A percentile compares a stretch with the other conserved stretches of the same genome.
Evolutionary conservation across 768 basidiomycete genomes (phyloP).

Genomic region (Cantharellus cinnabarinus): DNA sequence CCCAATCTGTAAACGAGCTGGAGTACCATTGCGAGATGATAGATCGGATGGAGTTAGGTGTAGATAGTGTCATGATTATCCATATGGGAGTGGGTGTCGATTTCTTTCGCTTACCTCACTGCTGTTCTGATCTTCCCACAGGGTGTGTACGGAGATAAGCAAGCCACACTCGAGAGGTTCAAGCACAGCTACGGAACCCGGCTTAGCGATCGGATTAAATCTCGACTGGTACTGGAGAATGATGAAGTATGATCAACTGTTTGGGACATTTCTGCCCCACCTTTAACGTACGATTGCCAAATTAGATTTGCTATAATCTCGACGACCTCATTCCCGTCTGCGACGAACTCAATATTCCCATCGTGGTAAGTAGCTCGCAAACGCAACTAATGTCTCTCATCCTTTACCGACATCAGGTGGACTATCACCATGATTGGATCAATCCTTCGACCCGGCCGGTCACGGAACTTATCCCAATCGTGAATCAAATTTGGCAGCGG

Average conservation of each 20-base stretch:
- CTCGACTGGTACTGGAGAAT: conserved; percentile 75
- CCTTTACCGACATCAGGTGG: conserved; percentile 17
- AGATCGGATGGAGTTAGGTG: conserved; percentile 58
- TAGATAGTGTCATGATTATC: conserved; percentile 77
- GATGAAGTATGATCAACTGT: conserved; percentile 43
- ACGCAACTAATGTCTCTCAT: conserved; percentile 17
- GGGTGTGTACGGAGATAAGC: conserved; percentile 69
- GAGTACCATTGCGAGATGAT: conserved; percentile 78
- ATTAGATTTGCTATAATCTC: conserved; percentile 62
- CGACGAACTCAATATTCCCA: conserved; percentile 57
- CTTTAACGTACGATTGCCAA: conserved; percentile 12
- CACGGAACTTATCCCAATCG: conserved; percentile 45
- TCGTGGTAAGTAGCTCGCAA: conserved; percentile 22
- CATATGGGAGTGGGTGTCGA: conserved; percentile 28
- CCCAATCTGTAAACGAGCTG: conserved; percentile 59
- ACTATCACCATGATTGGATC: conserved; percentile 72
- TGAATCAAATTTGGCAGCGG: conserved; percentile 49
- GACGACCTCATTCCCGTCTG: conserved; percentile 78
- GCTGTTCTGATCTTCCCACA: conserved; percentile 30
- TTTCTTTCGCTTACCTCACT: neutral
- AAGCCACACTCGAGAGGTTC: conserved; percentile 45
- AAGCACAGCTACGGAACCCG: conserved; percentile 40
- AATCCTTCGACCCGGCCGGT: conserved; percentile 27
- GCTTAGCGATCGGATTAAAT: conserved; percentile 44
- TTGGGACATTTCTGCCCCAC: neutral